Evolutionary conservation across 2,329 filamentous ascomycete species (phyloP).

Genomic region (Pyricularia sp.): DNA sequence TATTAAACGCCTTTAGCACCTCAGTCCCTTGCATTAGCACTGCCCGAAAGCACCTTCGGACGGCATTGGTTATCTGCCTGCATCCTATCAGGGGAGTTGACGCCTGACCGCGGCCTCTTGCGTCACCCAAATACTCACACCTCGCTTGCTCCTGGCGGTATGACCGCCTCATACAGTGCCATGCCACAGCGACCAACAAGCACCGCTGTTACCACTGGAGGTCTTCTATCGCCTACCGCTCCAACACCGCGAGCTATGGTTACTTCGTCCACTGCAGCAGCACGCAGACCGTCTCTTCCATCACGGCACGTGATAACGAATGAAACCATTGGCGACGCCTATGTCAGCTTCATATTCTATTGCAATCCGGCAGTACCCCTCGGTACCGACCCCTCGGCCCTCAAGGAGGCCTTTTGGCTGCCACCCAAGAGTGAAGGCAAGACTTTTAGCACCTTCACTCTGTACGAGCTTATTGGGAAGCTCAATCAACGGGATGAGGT

Average conservation of each 20-base stretch:
- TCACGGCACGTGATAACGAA: constrained; percentile 53
- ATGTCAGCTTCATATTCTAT: constrained; percentile 76
- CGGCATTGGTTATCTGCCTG: not conserved
- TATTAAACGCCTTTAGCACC: not conserved
- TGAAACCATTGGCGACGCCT: constrained; percentile 70
- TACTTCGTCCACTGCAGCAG: not conserved
- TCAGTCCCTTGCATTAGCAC: not conserved
- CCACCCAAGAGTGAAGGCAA: constrained; percentile 85
- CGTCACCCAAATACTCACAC: not conserved
- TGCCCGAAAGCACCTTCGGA: not conserved
- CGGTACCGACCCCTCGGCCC: constrained; percentile 58
- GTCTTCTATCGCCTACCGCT: not conserved
- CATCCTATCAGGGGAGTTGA: not conserved
- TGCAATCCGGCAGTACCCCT: constrained; percentile 76
- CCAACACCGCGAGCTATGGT: not conserved
- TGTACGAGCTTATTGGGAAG: constrained; percentile 71
- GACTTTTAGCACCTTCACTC: constrained; percentile 65
- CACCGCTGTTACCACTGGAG: not conserved
- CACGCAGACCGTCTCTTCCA: constrained; percentile 40
- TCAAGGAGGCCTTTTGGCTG: constrained; percentile 67
- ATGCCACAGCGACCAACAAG: constrained; percentile 2
- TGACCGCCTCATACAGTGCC: not conserved
- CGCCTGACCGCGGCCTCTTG: not conserved
- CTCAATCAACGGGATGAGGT: constrained; percentile 68
- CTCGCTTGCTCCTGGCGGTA: not conserved